Conservation (phyloP, 1,139 yeast genomes). For the Meyerozyma elateridarum region DNA sequence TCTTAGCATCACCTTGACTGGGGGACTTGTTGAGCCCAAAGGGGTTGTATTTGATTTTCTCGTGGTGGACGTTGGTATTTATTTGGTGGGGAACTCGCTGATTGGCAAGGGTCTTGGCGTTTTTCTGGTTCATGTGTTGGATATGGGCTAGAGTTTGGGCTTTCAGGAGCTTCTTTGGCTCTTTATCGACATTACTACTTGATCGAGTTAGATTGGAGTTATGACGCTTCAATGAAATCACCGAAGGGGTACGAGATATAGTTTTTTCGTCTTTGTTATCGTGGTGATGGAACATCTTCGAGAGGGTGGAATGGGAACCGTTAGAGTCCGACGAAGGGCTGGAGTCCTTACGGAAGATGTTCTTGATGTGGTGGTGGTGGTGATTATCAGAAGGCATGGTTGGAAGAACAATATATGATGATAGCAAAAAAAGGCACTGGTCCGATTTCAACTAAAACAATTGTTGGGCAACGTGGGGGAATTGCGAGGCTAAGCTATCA, state of each 20-base stretch:
- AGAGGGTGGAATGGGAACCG: slow-evolving; percentile 22
- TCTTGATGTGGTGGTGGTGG: slow-evolving; percentile 15
- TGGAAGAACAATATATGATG: too few species aligned
- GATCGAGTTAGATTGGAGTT: slow-evolving; percentile 15
- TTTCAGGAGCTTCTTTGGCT: slow-evolving; percentile 27
- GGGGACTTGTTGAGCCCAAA: slow-evolving; percentile 39
- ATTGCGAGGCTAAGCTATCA: too few species aligned
- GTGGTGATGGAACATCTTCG: slow-evolving; percentile 20
- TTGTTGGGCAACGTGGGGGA: too few species aligned
- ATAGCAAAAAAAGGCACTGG: too few species aligned
- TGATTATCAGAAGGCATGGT: too few species aligned
- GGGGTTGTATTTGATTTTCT: slow-evolving; percentile 43
- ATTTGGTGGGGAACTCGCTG: slow-evolving; percentile 3
- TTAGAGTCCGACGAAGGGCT: slow-evolving; percentile 9
- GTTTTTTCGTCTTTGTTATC: slow-evolving; percentile 5
- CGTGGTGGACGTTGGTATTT: slow-evolving; percentile 18
- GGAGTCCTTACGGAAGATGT: slow-evolving; percentile 18
- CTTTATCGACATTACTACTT: slow-evolving; percentile 6
- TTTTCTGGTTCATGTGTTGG: slow-evolving; percentile 30
- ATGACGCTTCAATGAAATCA: slow-evolving; percentile 25
- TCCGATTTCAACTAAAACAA: too few species aligned
- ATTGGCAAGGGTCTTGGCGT: slow-evolving; percentile 14
- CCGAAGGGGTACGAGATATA: slow-evolving; percentile 23
- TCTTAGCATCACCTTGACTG: slow-evolving; percentile 32
- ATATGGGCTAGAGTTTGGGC: slow-evolving; percentile 40